These are phyloP conservation scores for Cicer pinnatifidum DNA, from an alignment of 306 rosid species.

Conservation along the genomic window DNA sequence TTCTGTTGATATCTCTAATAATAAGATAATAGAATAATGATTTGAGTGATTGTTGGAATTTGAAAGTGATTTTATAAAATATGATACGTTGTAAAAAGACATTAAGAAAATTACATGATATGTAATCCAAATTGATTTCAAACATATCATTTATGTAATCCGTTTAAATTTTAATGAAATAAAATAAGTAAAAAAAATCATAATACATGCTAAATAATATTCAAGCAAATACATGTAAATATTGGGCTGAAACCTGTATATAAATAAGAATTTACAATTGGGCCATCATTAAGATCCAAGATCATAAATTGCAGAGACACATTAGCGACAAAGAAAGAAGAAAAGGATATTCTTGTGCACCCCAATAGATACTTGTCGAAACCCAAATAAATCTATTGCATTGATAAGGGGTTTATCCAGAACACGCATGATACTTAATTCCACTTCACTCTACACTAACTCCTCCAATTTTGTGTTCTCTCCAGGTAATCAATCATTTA, in stretches of 20 bases:
- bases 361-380: background rate
- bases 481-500: slow-evolving; percentile 39
- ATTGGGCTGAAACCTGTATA: background rate
- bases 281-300: background rate
- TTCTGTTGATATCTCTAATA: too few relatives aligned
- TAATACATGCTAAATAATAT: too few relatives aligned
- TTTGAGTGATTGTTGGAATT: too few relatives aligned
- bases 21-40: too few relatives aligned
- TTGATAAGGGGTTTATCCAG: slow-evolving; percentile 36
- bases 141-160: too few relatives aligned
- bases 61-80: too few relatives aligned
- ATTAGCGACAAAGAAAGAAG: background rate
- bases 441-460: slow-evolving; percentile 21
- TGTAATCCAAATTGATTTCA: too few relatives aligned
- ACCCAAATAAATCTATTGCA: slow-evolving; percentile 18
- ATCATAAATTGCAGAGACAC: background rate
- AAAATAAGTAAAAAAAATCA: too few relatives aligned
- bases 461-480: slow-evolving; percentile 17
- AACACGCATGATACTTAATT: slow-evolving; percentile 10
- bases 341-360: slow-evolving; percentile 46
- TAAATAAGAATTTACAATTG: background rate
- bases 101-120: too few relatives aligned
- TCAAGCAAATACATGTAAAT: background rate
- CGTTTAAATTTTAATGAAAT: too few relatives aligned
- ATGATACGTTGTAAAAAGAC: too few relatives aligned